phyloP scores from a whole-genome alignment of 2,329 filamentous ascomycete species.

The Exserohilum turcica region DNA sequence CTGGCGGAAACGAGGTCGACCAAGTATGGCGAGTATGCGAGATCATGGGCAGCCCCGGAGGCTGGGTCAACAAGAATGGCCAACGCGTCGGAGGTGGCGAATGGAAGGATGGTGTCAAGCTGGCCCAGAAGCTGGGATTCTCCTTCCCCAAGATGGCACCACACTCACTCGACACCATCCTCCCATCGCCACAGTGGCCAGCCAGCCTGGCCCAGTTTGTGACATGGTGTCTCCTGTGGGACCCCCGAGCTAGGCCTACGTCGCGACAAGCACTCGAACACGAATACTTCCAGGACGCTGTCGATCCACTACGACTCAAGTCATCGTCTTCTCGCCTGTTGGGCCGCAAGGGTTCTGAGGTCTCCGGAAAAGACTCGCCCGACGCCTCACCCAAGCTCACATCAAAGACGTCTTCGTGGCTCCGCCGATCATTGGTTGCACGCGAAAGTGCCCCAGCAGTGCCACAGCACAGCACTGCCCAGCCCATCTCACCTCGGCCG shows the following conservation, averaged over 20 bases:
- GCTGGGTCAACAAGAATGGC: slow-evolving; percentile 95
- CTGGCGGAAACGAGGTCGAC: slow-evolving; percentile 96
- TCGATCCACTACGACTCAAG: slow-evolving; percentile 90
- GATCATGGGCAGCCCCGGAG: slow-evolving; percentile 98
- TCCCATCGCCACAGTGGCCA: slow-evolving; percentile 91
- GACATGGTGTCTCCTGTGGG: slow-evolving; percentile 99
- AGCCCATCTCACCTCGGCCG: slow-evolving; percentile 50
- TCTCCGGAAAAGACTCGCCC: slow-evolving; percentile 65
- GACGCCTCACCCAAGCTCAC: slow-evolving; percentile 65
- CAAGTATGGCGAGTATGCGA: slow-evolving; percentile 99
- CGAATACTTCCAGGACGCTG: slow-evolving; percentile 90
- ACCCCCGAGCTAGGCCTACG: slow-evolving; percentile 88
- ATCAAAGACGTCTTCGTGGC: slow-evolving; percentile 88
- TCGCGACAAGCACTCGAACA: slow-evolving; percentile 93
- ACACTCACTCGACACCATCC: slow-evolving; percentile 91
- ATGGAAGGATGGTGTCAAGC: slow-evolving; percentile 90
- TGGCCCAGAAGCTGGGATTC: slow-evolving; percentile 95
- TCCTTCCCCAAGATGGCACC: slow-evolving; percentile 99
- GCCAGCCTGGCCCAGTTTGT: slow-evolving; percentile 87
- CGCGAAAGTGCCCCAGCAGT: slow-evolving; percentile 70
- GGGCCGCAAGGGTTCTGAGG: slow-evolving; percentile 86
- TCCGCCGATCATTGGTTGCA: slow-evolving; percentile 90
- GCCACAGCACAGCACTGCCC: slow-evolving; percentile 50
- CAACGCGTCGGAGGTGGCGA: slow-evolving; percentile 89
- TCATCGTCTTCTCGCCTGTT: slow-evolving; percentile 83